phyloP scores from a whole-genome alignment of 441 rosid species.

The Eruca vesicaria region DNA sequence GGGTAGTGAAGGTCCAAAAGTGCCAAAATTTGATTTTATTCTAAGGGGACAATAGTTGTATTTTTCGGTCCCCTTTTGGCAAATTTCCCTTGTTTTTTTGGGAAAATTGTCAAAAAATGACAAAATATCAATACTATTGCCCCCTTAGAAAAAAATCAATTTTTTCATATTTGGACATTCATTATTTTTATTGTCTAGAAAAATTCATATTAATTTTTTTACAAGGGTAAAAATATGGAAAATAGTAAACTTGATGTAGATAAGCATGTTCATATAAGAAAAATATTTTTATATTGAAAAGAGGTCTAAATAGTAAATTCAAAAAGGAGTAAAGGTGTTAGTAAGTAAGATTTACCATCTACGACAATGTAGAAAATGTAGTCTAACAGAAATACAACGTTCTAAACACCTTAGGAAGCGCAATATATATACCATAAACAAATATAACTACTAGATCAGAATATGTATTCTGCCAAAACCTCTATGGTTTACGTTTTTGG shows the following conservation, averaged over 20 bases:
- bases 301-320: background rate
- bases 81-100: too few relatives aligned
- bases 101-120: background rate
- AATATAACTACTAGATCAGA: background rate
- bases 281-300: too few relatives aligned
- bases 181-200: too few relatives aligned
- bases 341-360: background rate
- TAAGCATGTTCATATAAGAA: too few relatives aligned
- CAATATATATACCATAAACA: background rate
- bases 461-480: background rate
- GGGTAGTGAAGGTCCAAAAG: too few relatives aligned
- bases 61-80: too few relatives aligned
- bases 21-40: too few relatives aligned
- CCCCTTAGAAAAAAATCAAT: background rate
- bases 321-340: background rate
- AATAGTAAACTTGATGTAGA: too few relatives aligned
- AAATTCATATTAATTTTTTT: too few relatives aligned
- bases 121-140: too few relatives aligned
- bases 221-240: background rate
- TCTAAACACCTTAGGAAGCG: background rate
- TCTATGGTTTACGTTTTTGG: background rate
- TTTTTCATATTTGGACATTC: background rate
- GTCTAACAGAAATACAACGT: background rate
- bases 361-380: background rate
- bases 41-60: too few relatives aligned